Evolutionary conservation across 139 green algal genomes (phyloP).

Genomic region (Chlorella vulgaris): DNA sequence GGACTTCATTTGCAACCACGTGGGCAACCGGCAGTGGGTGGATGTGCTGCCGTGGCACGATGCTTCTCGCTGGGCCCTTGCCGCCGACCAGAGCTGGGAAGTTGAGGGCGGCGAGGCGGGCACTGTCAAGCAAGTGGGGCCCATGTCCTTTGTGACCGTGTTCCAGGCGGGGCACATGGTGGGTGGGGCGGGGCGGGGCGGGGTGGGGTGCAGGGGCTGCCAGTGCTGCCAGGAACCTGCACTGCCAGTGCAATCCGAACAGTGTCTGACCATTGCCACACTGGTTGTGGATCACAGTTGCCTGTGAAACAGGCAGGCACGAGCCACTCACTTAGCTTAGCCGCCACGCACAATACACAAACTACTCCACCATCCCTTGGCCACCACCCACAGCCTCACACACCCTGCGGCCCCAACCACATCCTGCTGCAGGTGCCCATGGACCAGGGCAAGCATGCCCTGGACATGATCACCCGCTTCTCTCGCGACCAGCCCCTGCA

Average conservation of each 20-base stretch:
- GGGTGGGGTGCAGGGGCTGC: not conserved
- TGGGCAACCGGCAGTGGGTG: slow-evolving; percentile 73
- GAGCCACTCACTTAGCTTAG: too few species aligned
- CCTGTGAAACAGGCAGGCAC: too few species aligned
- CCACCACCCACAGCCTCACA: too few species aligned
- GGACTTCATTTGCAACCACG: slow-evolving; percentile 85
- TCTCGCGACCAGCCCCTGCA: slow-evolving; percentile 45
- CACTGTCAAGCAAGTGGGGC: slow-evolving; percentile 51
- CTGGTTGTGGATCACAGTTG: too few species aligned
- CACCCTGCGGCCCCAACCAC: not conserved
- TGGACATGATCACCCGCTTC: slow-evolving; percentile 80
- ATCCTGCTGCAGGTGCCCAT: slow-evolving; percentile 85
- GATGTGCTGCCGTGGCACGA: slow-evolving; percentile 56
- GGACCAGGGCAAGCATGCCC: slow-evolving; percentile 69
- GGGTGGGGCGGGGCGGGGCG: slow-evolving; percentile 8
- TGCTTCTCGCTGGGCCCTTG: slow-evolving; percentile 7
- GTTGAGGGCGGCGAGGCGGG: slow-evolving; percentile 61
- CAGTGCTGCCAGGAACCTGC: not conserved
- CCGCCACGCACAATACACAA: too few species aligned
- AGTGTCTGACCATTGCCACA: not conserved
- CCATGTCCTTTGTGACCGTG: slow-evolving; percentile 78
- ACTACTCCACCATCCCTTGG: too few species aligned
- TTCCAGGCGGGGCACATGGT: slow-evolving; percentile 63
- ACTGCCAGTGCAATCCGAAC: not conserved
- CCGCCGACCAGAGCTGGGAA: slow-evolving; percentile 46